A percentile compares a stretch with the other conserved stretches of the same genome.
Evolutionary conservation across 1,284 basidiomycete genomes (phyloP).

Genomic region (Filobasidium uniguttulatum): DNA sequence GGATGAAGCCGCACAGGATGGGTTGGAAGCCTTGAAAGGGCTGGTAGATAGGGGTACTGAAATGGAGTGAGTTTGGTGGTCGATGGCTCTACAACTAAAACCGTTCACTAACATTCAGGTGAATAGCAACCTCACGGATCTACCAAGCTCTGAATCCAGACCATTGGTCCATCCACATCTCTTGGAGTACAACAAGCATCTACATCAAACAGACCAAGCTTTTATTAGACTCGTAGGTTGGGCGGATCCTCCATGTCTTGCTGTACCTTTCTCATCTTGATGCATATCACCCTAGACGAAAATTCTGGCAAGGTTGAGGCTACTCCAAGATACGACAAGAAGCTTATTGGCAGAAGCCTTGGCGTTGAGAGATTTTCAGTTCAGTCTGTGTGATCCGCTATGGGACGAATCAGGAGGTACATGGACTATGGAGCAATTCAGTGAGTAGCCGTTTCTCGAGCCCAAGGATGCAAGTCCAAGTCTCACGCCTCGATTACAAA

Average conservation of each 20-base stretch:
- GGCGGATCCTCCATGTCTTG: neutral
- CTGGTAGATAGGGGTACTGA: constrained; percentile 13
- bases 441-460: neutral
- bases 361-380: neutral
- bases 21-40: constrained; percentile 4
- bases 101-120: neutral
- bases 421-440: constrained; percentile 13
- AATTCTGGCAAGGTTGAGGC: neutral
- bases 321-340: constrained; percentile 1
- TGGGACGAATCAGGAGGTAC: constrained; percentile 8
- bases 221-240: neutral
- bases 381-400: constrained; percentile 4
- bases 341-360: neutral
- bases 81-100: neutral
- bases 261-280: neutral
- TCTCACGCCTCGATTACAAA: neutral
- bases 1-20: constrained; percentile 9
- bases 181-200: constrained; percentile 4
- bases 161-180: constrained; percentile 5
- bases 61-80: constrained; percentile 12
- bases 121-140: neutral
- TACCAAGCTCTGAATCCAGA: neutral
- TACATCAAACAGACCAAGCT: neutral
- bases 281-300: neutral
- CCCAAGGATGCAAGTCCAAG: neutral